Evolutionary conservation across 768 basidiomycete genomes (phyloP), one percentile per base, ranked within the genome.

Genomic region (Kwoniella botswanensis): DNA sequence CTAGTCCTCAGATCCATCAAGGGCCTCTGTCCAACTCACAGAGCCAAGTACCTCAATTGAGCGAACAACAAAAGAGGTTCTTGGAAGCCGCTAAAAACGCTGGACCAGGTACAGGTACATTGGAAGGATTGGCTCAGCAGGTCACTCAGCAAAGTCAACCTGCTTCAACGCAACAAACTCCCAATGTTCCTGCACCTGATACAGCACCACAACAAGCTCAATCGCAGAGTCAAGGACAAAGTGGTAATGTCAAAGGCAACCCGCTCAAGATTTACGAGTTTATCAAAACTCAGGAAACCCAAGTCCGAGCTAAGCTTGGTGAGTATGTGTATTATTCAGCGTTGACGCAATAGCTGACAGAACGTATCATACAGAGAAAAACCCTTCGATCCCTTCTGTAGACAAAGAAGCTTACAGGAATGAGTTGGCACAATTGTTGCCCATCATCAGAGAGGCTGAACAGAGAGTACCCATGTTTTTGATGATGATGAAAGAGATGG

Each of bases 401-500:
- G 68, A 70, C 41, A 65, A 53, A 24, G 68, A 65, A 15, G 59
- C 62, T 29, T 64, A 73, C 17, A 53, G 67, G 17, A 58, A 13
- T 56, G 75, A 76, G 22, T 41, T 76, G 7, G 67, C 63, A 13
- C 24, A 53, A 17, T 54, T 76, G 35, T 63, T 58, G 22, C 63
- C 60, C 4, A 68, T 67, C 12, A 71, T 70, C 35, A 70, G 63
- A 26, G 75, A 76, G 17, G 71, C 71, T 44, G 68, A 74, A 60
- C 44, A 43, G 2, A 68, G 57, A 35, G 73, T 74, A 41, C 70
- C 70, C 24, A 76, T 73, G 67, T 76, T 73, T 58, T 43, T 71
- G 2, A 53, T 76, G 60, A 70, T 72, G 26, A 70, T 72, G 53
- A 70, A 73, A 35, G 75, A 76, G 29, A 59, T 70, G 55, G 68